Evolutionary conservation across 2,329 filamentous ascomycete species (phyloP).

Genomic region (Colletotrichum noveboracense): DNA sequence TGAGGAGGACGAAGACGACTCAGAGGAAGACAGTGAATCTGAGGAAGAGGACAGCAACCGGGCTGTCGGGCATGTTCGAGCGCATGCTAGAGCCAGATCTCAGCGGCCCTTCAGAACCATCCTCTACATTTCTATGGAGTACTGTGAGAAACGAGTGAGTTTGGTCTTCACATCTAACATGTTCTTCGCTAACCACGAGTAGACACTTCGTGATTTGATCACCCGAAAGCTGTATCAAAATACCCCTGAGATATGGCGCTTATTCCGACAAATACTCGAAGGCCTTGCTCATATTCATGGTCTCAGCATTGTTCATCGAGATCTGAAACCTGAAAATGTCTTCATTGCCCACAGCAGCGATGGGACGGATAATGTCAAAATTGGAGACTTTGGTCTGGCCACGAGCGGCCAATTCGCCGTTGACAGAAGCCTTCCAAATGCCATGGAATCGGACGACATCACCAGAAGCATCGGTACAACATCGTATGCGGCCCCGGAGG

Average conservation of each 20-base stretch:
- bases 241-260: slow-evolving; percentile 81
- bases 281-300: slow-evolving; percentile 89
- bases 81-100: slow-evolving; percentile 27
- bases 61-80: slow-evolving; percentile 24
- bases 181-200: slow-evolving; percentile 14
- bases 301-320: slow-evolving; percentile 91
- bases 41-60: slow-evolving; percentile 34
- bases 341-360: slow-evolving; percentile 79
- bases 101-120: slow-evolving; percentile 70
- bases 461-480: slow-evolving; percentile 78
- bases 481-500: slow-evolving; percentile 92
- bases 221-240: slow-evolving; percentile 76
- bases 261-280: slow-evolving; percentile 91
- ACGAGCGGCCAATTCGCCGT: slow-evolving; percentile 81
- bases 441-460: slow-evolving; percentile 64
- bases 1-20: slow-evolving; percentile 42
- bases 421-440: slow-evolving; percentile 53
- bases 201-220: slow-evolving; percentile 89
- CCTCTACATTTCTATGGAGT: slow-evolving; percentile 98
- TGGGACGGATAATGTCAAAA: slow-evolving; percentile 86
- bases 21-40: slow-evolving; percentile 48
- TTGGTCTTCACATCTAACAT: background rate
- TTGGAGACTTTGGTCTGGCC: slow-evolving; percentile 94
- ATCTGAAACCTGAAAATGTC: slow-evolving; percentile 96
- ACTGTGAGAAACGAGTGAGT: slow-evolving; percentile 85